Base-by-base conservation (phyloP, 2,329 filamentous ascomycete species). In the Chrysoporthe austroafricana region DNA sequence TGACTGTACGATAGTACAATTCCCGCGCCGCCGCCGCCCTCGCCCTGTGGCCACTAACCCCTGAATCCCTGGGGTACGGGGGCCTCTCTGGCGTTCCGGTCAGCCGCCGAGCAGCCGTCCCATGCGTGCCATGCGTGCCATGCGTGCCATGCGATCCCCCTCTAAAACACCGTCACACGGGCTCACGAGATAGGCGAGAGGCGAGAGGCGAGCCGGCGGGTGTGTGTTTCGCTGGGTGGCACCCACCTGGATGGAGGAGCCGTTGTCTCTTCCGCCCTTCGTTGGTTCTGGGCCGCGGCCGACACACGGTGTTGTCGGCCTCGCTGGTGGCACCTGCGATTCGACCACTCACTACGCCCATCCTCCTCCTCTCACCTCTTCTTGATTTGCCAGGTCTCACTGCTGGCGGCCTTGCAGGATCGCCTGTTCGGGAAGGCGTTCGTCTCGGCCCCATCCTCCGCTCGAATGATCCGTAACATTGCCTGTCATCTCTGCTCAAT, bases 371-470 rank as follows among this genome's bases (percentile, higher is more conserved):
- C 9, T 52, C 9, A 14, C 16, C 42, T 34, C n/a, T 9, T 26
- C 18, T 26, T 61, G 42, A 34, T 44, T 44, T 46, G 43, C 52
- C 7, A 57, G 26, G 34, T 57, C 34, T 32, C 26, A 34, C 26
- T 26, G 7, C 52, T 32, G 52, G 52, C 58, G 21, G 48, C 48
- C 16, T 61, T 46, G 58, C 43, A 16, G 16, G 26, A 48, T 32
- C 26, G 42, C 58, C 58, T 44, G 43, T 61, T 61, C 58, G n/a
- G 58, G 58, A 61, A 61, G 58, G 58, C 11, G 58, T 61, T 44
- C 42, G 43, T 32, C 13, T n/a, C 58, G 58, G 42, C 42, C 39
- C 57, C 57, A 44, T 54, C 50, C 50, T 34, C 50, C 50, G 50
- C 4, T 52, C 13, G 16, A 54, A 54, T 54, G 16, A 54, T 4